Base-by-base conservation (phyloP, 2,329 filamentous ascomycete genomes). In the Pseudocercospora cruenta region DNA sequence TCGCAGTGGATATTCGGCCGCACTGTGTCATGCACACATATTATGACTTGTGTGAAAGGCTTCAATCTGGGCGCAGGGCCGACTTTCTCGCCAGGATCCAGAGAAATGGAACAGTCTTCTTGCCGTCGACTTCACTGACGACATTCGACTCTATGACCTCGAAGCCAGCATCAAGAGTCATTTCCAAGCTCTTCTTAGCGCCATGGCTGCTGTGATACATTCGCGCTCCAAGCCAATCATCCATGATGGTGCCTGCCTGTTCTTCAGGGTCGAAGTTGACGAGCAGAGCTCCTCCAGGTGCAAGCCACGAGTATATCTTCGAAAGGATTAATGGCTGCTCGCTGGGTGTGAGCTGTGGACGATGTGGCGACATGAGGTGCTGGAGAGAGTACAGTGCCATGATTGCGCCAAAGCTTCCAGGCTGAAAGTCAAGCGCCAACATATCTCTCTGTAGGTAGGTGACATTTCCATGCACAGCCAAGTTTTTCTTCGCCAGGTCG, bases 131-230 rank as follows among this genome's bases (percentile, higher is more conserved):
- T 4, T 9, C 31, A 21, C 47, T 55, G 4, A 55, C 60, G 43
- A 68, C 65, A 12, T 70, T 68, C 10, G 54, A 51, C 19, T 57
- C 28, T 39, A 69, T 26, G 7, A 69, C 24, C 61, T 71, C 76
- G 72, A 81, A 72, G 65, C 79, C 79, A 26, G 66, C 74, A 31
- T 70, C 74, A 61, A 75, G 71, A 6, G 77, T 73, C 66, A 81
- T 71, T 69, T 77, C 76, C 69, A 79, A 76, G 69, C 71, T 73
- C 49, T 68, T 67, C 69, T 79, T 75, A 36, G 73, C 73, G 9
- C 71, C 77, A 24, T 61, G 67, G n/a, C 67, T 60, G 43, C 67
- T 68, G 65, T 67, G 69, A 33, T 67, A 72, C 66, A 72, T 72
- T 14, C 60, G 63, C 22, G 58, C 55, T 0, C 73, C 73, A 60